A percentile compares a stretch with the other conserved stretches of the same genome.
These are phyloP conservation scores for Wickerhamomyces alni DNA, from an alignment of 805 yeast genomes.

Conservation along the genomic window DNA sequence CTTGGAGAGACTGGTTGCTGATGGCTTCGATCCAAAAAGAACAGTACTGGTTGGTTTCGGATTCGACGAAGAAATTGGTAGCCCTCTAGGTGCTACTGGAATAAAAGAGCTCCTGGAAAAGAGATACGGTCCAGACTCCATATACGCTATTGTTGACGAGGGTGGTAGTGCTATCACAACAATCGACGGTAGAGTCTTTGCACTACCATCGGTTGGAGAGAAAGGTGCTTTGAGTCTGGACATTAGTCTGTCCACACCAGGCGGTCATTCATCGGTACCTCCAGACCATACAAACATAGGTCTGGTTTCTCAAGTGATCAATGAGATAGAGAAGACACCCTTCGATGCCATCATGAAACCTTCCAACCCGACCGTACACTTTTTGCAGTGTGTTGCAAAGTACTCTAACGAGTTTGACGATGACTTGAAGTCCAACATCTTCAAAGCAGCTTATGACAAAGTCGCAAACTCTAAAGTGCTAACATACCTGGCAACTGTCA, in stretches of 20 bases:
- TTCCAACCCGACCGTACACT: constrained; percentile 48
- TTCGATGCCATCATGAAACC: constrained; percentile 39
- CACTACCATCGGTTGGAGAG: constrained; percentile 55
- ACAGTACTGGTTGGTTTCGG: constrained; percentile 62
- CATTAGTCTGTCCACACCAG: constrained; percentile 50
- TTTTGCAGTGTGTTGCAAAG: constrained; percentile 60
- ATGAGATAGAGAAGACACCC: constrained; percentile 48
- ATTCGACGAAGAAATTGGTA: constrained; percentile 70
- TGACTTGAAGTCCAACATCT: constrained; percentile 23
- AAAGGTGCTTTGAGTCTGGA: constrained; percentile 52
- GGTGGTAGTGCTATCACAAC: constrained; percentile 28
- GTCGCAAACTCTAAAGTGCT: constrained; percentile 32
- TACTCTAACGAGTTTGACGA: constrained; percentile 24
- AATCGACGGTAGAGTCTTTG: constrained; percentile 33
- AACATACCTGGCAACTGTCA: constrained; percentile 27
- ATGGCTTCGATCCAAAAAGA: constrained; percentile 46
- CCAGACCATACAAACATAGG: constrained; percentile 75
- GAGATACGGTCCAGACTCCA: constrained; percentile 51
- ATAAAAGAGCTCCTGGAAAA: constrained; percentile 40
- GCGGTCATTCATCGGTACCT: constrained; percentile 71
- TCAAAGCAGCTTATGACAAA: constrained; percentile 29
- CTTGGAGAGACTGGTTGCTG: constrained; percentile 41
- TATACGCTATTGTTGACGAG: constrained; percentile 64
- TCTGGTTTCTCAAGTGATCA: constrained; percentile 49
- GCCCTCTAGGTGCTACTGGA: constrained; percentile 52